Evolutionary conservation across 2,329 filamentous ascomycete genomes (phyloP).

Genomic region (Fusarium nematophilum): DNA sequence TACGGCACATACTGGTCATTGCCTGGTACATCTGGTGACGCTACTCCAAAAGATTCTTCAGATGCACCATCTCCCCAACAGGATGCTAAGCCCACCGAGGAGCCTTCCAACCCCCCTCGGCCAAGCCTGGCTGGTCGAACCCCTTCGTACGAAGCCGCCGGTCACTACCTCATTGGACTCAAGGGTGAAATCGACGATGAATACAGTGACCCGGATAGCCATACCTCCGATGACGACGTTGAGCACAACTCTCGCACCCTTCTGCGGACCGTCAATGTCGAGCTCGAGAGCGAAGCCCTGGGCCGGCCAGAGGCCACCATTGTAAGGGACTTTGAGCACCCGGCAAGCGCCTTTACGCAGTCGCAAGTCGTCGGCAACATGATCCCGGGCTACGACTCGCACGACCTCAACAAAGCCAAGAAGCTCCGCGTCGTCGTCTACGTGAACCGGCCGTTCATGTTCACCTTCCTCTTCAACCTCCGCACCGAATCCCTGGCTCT

Average conservation of each 20-base stretch:
- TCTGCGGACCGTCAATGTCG: slow-evolving; percentile 74
- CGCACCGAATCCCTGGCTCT: slow-evolving; percentile 68
- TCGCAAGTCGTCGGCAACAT: slow-evolving; percentile 50
- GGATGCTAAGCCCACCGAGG: slow-evolving; percentile 23
- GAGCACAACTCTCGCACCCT: slow-evolving; percentile 66
- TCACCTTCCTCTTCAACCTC: slow-evolving; percentile 75
- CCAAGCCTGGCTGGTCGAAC: slow-evolving; percentile 23
- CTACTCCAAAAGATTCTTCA: slow-evolving; percentile 26
- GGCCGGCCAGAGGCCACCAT: slow-evolving; percentile 58
- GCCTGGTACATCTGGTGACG: slow-evolving; percentile 41
- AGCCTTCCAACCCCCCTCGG: slow-evolving; percentile 17
- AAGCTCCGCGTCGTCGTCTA: slow-evolving; percentile 78
- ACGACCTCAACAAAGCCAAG: slow-evolving; percentile 65
- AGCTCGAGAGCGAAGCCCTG: slow-evolving; percentile 61
- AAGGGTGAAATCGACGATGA: slow-evolving; percentile 70
- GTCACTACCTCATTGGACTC: slow-evolving; percentile 75
- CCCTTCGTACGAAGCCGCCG: slow-evolving; percentile 48
- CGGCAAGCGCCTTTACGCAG: slow-evolving; percentile 47
- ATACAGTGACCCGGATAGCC: slow-evolving; percentile 46
- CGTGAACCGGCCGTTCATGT: slow-evolving; percentile 79
- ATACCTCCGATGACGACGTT: slow-evolving; percentile 46
- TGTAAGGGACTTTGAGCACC: slow-evolving; percentile 57
- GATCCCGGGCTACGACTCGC: slow-evolving; percentile 49
- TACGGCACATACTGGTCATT: slow-evolving; percentile 76
- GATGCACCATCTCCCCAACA: slow-evolving; percentile 15